These are phyloP conservation scores for Nakazawaea populi DNA, from an alignment of 805 yeast species.

Conservation along the genomic window DNA sequence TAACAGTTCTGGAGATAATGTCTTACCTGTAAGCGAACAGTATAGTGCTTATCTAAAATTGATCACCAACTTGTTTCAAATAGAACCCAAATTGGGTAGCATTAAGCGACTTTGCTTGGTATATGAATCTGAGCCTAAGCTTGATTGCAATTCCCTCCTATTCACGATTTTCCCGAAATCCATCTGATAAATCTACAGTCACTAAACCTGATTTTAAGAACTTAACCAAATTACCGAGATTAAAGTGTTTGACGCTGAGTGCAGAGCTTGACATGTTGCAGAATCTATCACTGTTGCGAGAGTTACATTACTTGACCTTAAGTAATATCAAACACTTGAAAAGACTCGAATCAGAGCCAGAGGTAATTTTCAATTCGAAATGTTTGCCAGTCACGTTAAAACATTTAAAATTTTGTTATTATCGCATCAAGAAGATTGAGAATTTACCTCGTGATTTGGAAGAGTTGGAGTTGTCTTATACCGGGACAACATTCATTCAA, in stretches of 20 bases:
- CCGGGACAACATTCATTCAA: not conserved
- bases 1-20: too few relatives aligned
- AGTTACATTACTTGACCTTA: too few relatives aligned
- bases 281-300: not conserved
- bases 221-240: not conserved
- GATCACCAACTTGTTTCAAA: too few relatives aligned
- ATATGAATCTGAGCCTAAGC: too few relatives aligned
- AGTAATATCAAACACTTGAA: too few relatives aligned
- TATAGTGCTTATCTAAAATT: too few relatives aligned
- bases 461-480: not conserved
- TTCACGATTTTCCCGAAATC: not conserved
- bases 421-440: not conserved
- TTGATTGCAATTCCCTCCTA: not conserved
- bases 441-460: not conserved
- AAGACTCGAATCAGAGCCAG: not conserved
- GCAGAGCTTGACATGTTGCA: not conserved
- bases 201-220: not conserved
- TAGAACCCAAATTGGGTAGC: too few relatives aligned
- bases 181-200: not conserved
- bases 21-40: too few relatives aligned
- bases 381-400: not conserved
- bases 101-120: too few relatives aligned
- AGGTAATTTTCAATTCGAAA: too few relatives aligned
- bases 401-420: too few relatives aligned
- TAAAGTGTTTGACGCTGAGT: not conserved